phyloP scores from a whole-genome alignment of 257 asterid genomes.

The Solanum clarkiae region DNA sequence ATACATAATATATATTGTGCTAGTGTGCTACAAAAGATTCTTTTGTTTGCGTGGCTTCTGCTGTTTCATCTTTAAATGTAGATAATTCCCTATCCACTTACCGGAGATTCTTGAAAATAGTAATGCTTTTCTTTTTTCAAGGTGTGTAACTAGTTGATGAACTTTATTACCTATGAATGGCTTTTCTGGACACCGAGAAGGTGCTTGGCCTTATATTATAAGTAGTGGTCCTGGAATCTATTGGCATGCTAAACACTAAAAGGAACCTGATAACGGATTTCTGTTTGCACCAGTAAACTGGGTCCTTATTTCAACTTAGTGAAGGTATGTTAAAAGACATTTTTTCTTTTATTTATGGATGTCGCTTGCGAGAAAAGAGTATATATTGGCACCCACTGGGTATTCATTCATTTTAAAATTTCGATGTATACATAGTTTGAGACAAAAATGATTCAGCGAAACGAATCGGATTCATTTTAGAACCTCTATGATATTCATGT shows the following conservation, averaged over 20 bases:
- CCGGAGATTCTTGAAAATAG: neutral
- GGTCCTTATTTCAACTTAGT: neutral
- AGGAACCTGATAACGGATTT: neutral
- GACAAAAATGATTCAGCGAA: neutral
- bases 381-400: neutral
- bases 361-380: neutral
- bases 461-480: neutral
- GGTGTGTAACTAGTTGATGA: neutral
- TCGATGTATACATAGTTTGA: neutral
- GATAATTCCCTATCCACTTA: neutral
- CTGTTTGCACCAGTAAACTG: neutral
- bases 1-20: neutral
- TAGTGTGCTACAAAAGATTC: neutral
- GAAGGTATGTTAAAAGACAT: neutral
- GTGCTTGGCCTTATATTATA: neutral
- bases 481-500: neutral
- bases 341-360: neutral
- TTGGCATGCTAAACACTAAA: neutral
- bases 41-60: neutral
- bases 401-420: neutral
- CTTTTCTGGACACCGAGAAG: neutral
- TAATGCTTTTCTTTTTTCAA: neutral
- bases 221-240: neutral
- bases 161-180: neutral
- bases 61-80: neutral